These are phyloP conservation scores for Solanum okadae DNA, from an alignment of 257 asterid genomes.

Conservation along the genomic window DNA sequence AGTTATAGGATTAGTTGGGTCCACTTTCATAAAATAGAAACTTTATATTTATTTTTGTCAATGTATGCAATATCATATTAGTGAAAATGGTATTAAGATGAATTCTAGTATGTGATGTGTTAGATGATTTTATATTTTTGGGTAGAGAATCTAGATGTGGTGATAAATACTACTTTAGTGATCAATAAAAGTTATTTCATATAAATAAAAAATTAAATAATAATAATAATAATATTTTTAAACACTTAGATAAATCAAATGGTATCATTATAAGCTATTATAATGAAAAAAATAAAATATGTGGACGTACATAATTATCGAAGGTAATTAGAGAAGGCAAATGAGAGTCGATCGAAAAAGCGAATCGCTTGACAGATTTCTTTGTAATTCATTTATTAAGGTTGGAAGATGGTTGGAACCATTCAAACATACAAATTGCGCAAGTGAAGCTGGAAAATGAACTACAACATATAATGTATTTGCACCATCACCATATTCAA, in stretches of 20 bases:
- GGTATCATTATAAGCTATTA: not conserved
- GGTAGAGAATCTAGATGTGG: not conserved
- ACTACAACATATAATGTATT: not conserved
- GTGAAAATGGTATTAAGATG: not conserved
- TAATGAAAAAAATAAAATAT: no score
- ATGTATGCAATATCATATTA: not conserved
- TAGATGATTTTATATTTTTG: not conserved
- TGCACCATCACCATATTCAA: not conserved
- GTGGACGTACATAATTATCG: no score
- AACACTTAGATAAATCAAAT: not conserved
- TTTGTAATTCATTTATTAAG: not conserved
- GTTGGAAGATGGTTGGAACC: no score
- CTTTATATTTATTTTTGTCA: not conserved
- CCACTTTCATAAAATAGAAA: not conserved
- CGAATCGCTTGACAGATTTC: fast-evolving
- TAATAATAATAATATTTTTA: no score
- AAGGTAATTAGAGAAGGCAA: no score
- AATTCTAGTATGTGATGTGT: not conserved
- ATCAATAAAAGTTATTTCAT: no score
- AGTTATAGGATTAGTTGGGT: not conserved
- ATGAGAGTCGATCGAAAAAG: no score
- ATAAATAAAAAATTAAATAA: no score
- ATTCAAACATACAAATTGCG: no score
- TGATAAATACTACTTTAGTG: not conserved
- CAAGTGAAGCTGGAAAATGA: no score